Base-by-base conservation (phyloP, 192 early-diverging fungal genomes). In the Paraglomus occultum region DNA sequence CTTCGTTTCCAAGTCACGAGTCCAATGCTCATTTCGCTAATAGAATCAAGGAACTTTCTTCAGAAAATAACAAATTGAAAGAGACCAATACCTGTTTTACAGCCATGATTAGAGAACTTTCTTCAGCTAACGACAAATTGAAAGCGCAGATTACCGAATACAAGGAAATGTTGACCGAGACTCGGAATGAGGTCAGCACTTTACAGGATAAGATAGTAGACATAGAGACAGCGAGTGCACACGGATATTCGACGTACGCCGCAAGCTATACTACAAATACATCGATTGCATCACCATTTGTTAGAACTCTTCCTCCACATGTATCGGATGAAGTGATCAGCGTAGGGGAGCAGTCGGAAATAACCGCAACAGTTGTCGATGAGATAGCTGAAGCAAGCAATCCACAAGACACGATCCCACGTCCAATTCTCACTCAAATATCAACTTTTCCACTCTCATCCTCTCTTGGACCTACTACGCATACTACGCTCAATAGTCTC, bases 11-110 rank as follows among this genome's bases (percentile, higher is more conserved):
- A 22, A 70, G 58, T 49, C 57, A 69, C 45, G 77, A 77, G 31
- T 75, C 79, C 5, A 80, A 74, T 31, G 68, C 78, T 45, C 82
- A 85, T 70, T 74, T 85, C 15, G 79, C 83, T 7, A 74, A 71
- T 5, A 51, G 82, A 8, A 85, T 85, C 51, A 85, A 85, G 66
- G 82, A 85, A 61, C 72, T 85, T 8, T 82, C 80, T 39, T 81
- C 80, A 4, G 78, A 82, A 51, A 85, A 83, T 44, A 78, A 79
- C 39, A 85, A 81, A 52, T 47, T 82, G 20, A 78, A 80, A 40
- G 31, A 31, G 31, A 31, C 31, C 31, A 31, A 31, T 31, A 31
- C 31, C 31, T 31, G 31, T 31, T 31, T 31, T 3, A 80, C 83
- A 5, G 72, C 73, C 2, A 51, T 83, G 8, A 85, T 85, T 52